phyloP scores from a whole-genome alignment of 2,329 filamentous ascomycete species.

The Ophiocordyceps sinensis region DNA sequence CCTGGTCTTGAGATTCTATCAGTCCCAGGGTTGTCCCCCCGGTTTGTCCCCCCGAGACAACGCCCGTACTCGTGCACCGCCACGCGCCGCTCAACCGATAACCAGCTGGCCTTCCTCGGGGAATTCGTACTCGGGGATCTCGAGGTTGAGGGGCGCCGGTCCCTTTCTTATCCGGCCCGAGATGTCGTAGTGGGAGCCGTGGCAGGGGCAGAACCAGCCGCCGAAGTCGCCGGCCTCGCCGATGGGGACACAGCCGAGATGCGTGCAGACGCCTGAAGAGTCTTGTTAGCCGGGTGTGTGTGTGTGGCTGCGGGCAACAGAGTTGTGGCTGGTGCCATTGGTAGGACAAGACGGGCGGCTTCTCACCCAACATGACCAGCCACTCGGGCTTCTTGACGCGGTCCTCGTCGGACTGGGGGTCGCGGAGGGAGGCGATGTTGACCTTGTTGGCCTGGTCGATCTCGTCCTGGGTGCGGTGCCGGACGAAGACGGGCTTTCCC shows the following conservation, averaged over 20 bases:
- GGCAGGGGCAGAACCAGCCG: conserved; percentile 99
- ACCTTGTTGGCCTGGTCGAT: conserved; percentile 89
- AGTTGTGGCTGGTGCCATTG: background rate
- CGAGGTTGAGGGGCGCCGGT: conserved; percentile 92
- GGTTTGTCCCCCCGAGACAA: background rate
- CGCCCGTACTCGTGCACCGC: conserved; percentile 8
- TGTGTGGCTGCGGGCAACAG: background rate
- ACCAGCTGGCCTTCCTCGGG: conserved; percentile 75
- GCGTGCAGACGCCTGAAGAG: conserved; percentile 80
- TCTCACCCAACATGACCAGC: conserved; percentile 86
- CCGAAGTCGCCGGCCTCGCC: conserved; percentile 96
- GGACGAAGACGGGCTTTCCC: conserved; percentile 99
- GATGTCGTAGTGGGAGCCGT: conserved; percentile 99
- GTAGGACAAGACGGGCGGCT: background rate
- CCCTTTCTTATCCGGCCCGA: conserved; percentile 96
- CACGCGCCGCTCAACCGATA: conserved; percentile 58
- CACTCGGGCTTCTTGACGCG: conserved; percentile 98
- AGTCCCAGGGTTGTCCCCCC: background rate
- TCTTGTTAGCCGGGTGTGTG: background rate
- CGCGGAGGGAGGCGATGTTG: conserved; percentile 70
- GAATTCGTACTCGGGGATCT: conserved; percentile 88
- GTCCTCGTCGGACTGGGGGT: conserved; percentile 80
- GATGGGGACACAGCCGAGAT: conserved; percentile 97
- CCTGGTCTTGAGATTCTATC: conserved; percentile 7
- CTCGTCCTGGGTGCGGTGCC: conserved; percentile 85